Evolutionary conservation across 2,329 filamentous ascomycete genomes (phyloP).

Genomic region (Sclerotinia spermophila): DNA sequence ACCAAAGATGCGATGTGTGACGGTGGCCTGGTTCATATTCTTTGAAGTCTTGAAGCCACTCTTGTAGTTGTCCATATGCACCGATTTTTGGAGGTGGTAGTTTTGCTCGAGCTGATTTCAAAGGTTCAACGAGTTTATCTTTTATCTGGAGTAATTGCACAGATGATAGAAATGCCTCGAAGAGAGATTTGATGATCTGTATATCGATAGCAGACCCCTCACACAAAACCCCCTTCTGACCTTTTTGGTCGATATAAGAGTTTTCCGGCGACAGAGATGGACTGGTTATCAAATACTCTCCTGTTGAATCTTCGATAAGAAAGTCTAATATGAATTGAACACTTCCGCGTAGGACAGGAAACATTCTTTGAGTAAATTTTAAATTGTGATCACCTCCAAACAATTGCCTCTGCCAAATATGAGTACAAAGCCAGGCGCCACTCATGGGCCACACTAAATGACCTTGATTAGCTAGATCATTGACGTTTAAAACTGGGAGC

Average conservation of each 20-base stretch:
- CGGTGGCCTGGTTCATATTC: slow-evolving; percentile 44
- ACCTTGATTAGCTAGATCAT: background rate
- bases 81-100: slow-evolving; percentile 29
- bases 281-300: slow-evolving; percentile 37
- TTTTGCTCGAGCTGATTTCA: background rate
- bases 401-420: slow-evolving; percentile 41
- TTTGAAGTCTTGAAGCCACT: slow-evolving; percentile 41
- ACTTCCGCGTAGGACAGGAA: slow-evolving; percentile 36
- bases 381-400: slow-evolving; percentile 34
- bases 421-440: slow-evolving; percentile 41
- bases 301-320: slow-evolving; percentile 34
- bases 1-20: slow-evolving; percentile 46
- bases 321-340: slow-evolving; percentile 39
- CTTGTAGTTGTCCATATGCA: slow-evolving; percentile 40
- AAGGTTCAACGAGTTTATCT: background rate
- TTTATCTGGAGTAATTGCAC: background rate
- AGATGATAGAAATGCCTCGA: slow-evolving; percentile 34
- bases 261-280: slow-evolving; percentile 42
- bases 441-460: slow-evolving; percentile 40
- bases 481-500: background rate
- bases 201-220: slow-evolving; percentile 48
- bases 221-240: slow-evolving; percentile 37
- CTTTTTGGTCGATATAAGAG: slow-evolving; percentile 30
- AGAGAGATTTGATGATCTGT: slow-evolving; percentile 42
- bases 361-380: slow-evolving; percentile 33